Conservation (phyloP, 495 filamentous ascomycete genomes). For the Daldinia grandis region DNA sequence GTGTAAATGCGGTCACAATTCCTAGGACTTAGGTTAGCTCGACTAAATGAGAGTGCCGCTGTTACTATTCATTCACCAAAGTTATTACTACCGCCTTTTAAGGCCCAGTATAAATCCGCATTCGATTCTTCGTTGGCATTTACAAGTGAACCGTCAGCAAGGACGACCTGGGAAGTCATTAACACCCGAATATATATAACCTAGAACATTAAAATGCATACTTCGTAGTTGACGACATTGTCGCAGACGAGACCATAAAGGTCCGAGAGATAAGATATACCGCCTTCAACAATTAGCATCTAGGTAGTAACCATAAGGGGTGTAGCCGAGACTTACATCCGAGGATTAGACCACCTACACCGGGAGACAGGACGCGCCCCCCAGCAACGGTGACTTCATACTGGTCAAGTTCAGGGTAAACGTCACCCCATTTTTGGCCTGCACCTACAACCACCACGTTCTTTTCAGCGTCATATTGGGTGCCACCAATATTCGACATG, state of each 20-base stretch:
- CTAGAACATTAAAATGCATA: too few relatives aligned
- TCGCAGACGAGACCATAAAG: not conserved
- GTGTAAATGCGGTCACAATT: not conserved
- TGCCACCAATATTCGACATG: not conserved
- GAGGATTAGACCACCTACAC: not conserved
- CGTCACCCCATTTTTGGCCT: not conserved
- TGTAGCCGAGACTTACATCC: not conserved
- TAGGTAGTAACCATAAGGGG: not conserved
- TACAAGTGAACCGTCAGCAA: not conserved
- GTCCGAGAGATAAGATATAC: not conserved
- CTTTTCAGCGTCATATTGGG: not conserved
- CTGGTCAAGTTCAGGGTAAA: not conserved
- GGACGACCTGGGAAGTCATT: too few relatives aligned
- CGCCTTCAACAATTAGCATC: not conserved
- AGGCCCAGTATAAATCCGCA: not conserved
- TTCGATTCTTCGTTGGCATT: not conserved
- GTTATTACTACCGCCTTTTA: not conserved
- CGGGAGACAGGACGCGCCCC: not conserved
- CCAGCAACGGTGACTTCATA: not conserved
- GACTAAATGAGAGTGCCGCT: not conserved
- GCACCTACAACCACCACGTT: not conserved
- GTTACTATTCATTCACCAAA: not conserved
- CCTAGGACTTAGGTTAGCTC: not conserved
- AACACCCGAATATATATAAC: too few relatives aligned
- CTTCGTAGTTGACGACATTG: not conserved